These are phyloP conservation scores for Populus nigra DNA, from an alignment of 345 rosid genomes.

Conservation along the genomic window DNA sequence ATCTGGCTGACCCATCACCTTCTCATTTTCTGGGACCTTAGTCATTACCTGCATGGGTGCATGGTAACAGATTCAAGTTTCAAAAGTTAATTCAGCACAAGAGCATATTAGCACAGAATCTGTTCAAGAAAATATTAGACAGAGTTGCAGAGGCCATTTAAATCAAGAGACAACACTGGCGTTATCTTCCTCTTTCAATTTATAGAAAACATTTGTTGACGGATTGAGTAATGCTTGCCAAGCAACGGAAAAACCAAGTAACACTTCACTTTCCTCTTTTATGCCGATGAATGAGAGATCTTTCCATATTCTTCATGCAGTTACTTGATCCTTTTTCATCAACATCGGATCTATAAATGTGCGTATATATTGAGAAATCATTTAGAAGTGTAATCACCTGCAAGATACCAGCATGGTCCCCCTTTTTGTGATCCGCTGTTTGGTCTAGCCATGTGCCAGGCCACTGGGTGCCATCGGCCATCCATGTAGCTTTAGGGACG, in stretches of 20 bases:
- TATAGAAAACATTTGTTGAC: neutral
- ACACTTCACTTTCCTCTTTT: too few relatives aligned
- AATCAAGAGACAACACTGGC: neutral
- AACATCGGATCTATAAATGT: neutral
- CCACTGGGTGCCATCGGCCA: constrained; percentile 99
- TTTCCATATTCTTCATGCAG: neutral
- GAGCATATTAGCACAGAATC: neutral
- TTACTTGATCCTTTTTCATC: neutral
- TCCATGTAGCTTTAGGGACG: constrained; percentile 78
- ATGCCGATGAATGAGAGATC: neutral
- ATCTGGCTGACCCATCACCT: constrained; percentile 63
- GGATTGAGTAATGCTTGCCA: neutral
- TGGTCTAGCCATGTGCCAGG: constrained; percentile 86
- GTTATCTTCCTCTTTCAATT: neutral
- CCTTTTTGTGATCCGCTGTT: constrained; percentile 65
- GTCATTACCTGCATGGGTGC: constrained; percentile 55
- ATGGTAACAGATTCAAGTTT: neutral
- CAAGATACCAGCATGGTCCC: constrained; percentile 88
- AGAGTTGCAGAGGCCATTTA: neutral
- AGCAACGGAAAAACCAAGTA: neutral
- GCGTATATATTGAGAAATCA: neutral
- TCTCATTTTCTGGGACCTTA: constrained; percentile 73
- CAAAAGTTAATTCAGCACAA: neutral
- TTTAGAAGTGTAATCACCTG: constrained; percentile 34
- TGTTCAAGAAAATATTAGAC: neutral